phyloP scores from a whole-genome alignment of 2,329 filamentous ascomycete genomes.

The Fusarium virguliforme region DNA sequence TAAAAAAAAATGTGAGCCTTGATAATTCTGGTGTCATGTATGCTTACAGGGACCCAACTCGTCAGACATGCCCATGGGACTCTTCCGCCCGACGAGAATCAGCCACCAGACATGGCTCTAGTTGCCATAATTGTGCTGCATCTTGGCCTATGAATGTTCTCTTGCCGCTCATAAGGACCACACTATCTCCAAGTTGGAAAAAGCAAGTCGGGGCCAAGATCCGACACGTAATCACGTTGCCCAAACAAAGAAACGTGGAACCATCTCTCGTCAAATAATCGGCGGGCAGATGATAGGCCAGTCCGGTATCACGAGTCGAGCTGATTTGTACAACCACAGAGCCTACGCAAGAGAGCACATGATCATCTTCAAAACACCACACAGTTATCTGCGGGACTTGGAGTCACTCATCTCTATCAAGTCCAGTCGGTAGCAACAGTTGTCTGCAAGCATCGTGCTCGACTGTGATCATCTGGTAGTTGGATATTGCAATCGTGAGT shows the following conservation, averaged over 20 bases:
- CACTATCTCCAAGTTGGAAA: not conserved
- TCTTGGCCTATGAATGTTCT: too few species aligned
- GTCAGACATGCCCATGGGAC: too few species aligned
- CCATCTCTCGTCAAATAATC: not conserved
- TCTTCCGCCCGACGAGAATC: too few species aligned
- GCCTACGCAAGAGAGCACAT: not conserved
- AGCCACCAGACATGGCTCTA: too few species aligned
- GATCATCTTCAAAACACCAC: slow-evolving; percentile 6
- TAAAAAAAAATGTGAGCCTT: too few species aligned
- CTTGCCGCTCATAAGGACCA: too few species aligned
- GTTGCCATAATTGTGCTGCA: too few species aligned
- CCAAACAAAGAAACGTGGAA: not conserved
- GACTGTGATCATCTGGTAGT: not conserved
- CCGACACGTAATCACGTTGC: not conserved
- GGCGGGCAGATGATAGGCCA: not conserved
- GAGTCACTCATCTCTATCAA: not conserved
- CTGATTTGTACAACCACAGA: not conserved
- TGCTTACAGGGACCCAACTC: too few species aligned
- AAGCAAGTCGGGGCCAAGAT: not conserved
- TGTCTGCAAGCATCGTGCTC: too few species aligned
- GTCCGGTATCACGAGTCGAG: not conserved
- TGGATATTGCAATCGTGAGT: not conserved
- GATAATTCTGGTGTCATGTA: too few species aligned
- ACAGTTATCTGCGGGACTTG: not conserved
- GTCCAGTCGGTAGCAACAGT: too few species aligned